These are phyloP conservation scores for Pholiota molesta DNA, from an alignment of 768 basidiomycete species.

Conservation along the genomic window DNA sequence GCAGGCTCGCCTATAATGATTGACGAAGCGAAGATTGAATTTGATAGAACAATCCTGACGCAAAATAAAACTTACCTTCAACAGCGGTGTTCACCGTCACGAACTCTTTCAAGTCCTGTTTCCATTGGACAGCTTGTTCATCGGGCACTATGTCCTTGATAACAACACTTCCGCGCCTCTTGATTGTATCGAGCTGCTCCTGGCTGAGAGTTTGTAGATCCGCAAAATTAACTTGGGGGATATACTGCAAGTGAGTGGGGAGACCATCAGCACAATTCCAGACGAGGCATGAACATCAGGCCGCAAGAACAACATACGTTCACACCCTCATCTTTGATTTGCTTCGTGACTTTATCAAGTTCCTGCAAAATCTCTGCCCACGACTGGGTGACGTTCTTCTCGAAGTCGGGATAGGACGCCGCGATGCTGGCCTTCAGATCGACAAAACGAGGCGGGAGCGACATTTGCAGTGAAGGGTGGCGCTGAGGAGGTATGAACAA, in stretches of 20 bases:
- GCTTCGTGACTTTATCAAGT: conserved; percentile 46
- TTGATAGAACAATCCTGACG: not conserved
- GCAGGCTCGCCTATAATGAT: conserved; percentile 47
- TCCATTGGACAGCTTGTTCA: conserved; percentile 60
- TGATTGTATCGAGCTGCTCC: conserved; percentile 53
- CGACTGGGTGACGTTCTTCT: conserved; percentile 49
- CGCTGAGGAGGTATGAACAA: not conserved
- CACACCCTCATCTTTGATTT: conserved; percentile 49
- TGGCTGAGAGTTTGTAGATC: conserved; percentile 49
- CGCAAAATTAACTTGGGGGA: conserved; percentile 64
- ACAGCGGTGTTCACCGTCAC: conserved; percentile 57
- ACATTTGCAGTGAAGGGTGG: conserved; percentile 11
- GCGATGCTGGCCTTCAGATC: conserved; percentile 64
- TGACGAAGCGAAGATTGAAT: too few species aligned
- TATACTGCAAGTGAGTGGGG: conserved; percentile 39
- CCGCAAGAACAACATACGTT: conserved; percentile 39
- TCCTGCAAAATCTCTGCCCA: conserved; percentile 63
- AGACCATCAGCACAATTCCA: not conserved
- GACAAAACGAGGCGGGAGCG: conserved; percentile 52
- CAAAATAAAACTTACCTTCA: conserved; percentile 42
- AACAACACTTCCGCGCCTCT: conserved; percentile 59
- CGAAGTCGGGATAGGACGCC: conserved; percentile 51
- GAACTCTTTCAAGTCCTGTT: conserved; percentile 55
- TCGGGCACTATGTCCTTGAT: conserved; percentile 64
- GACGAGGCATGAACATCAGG: not conserved